Conservation (phyloP, 2,329 filamentous ascomycete species). For the Penicillium sp. region DNA sequence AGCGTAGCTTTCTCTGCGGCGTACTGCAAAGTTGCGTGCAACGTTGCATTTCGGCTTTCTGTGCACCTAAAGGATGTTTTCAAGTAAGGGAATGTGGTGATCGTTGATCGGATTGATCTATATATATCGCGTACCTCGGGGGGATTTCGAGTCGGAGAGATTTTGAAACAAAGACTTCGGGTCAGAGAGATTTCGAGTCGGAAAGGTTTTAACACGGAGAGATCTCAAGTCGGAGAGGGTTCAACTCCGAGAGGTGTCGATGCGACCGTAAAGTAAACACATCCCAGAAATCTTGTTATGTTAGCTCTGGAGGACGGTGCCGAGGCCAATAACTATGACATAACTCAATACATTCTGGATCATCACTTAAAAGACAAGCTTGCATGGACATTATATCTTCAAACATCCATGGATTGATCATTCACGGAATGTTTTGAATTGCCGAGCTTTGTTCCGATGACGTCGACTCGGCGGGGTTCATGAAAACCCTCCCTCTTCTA, state of each 20-base stretch:
- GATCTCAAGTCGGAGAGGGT: too few species aligned
- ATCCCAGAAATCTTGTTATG: not conserved
- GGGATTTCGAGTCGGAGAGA: too few species aligned
- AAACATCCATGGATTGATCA: not conserved
- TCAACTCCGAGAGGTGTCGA: not conserved
- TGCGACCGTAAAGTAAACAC: not conserved
- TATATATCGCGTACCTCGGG: too few species aligned
- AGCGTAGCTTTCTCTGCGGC: not conserved
- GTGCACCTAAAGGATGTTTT: not conserved
- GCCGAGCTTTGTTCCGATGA: constrained; percentile 18
- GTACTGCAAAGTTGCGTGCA: not conserved
- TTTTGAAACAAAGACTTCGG: not conserved
- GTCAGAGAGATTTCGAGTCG: too few species aligned
- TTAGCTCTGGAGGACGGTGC: too few species aligned
- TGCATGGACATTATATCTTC: too few species aligned
- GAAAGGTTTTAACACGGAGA: too few species aligned
- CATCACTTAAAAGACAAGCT: too few species aligned
- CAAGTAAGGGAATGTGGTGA: not conserved
- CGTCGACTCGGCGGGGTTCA: constrained; percentile 19
- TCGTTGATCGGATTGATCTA: not conserved
- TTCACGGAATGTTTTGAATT: not conserved
- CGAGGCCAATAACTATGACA: too few species aligned
- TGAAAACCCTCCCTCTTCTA: not conserved
- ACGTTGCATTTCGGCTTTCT: not conserved
- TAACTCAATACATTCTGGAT: too few species aligned